Conservation (phyloP, 2,329 filamentous ascomycete genomes). For the Colletotrichum gigasporum region DNA sequence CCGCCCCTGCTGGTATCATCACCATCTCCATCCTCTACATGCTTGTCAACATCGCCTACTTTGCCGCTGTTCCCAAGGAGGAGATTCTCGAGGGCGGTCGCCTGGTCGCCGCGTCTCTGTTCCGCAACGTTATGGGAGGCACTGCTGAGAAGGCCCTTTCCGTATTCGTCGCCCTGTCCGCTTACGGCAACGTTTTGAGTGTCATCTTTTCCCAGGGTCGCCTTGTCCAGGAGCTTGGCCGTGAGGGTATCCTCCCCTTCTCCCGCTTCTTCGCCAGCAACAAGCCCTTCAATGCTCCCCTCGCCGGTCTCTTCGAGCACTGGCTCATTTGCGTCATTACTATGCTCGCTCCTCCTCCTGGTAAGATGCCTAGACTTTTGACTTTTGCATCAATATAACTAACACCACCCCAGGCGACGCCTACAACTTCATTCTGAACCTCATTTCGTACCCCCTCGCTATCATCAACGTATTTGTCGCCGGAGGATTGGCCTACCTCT, state of each 20-base stretch:
- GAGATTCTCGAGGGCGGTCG: conserved; percentile 62
- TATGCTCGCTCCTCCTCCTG: conserved; percentile 73
- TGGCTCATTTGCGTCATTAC: conserved; percentile 72
- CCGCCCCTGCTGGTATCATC: conserved; percentile 68
- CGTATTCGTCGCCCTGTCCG: conserved; percentile 74
- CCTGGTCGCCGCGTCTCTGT: conserved; percentile 63
- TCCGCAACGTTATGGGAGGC: conserved; percentile 64
- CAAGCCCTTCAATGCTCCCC: conserved; percentile 69
- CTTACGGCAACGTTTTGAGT: conserved; percentile 73
- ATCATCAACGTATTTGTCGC: conserved; percentile 66
- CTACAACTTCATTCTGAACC: conserved; percentile 44
- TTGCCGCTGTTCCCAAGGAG: conserved; percentile 64
- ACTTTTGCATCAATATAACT: background rate
- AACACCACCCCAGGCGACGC: conserved; percentile 14
- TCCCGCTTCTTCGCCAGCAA: conserved; percentile 71
- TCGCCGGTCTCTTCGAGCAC: conserved; percentile 70
- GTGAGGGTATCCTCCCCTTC: conserved; percentile 73
- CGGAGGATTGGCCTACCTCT: conserved; percentile 62
- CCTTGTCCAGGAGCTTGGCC: conserved; percentile 72
- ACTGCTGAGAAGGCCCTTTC: conserved; percentile 67
- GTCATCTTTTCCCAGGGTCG: conserved; percentile 76
- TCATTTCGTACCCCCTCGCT: conserved; percentile 72
- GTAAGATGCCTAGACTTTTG: conserved; percentile 68
- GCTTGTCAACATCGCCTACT: conserved; percentile 74
- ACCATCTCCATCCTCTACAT: conserved; percentile 71